These are phyloP conservation scores for Globisporangium polare DNA, from an alignment of 352 stramenopile genomes.

Conservation along the genomic window DNA sequence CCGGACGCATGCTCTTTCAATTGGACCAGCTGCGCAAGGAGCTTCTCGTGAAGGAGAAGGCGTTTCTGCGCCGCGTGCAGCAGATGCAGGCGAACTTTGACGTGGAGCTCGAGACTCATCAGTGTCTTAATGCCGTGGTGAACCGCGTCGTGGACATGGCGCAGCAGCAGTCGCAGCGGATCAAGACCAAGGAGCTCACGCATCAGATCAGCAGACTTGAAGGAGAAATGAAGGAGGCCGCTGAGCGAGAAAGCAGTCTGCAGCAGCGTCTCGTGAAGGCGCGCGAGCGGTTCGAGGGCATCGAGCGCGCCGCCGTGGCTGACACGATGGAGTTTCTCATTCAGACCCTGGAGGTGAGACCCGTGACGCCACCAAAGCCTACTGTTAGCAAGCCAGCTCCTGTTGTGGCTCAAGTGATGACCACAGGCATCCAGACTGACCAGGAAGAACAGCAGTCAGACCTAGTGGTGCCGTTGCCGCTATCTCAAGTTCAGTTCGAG, in stretches of 20 bases:
- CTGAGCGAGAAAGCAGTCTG: conserved; percentile 30
- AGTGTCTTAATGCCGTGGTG: conserved; percentile 32
- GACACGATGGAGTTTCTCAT: conserved; percentile 48
- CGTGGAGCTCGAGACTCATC: conserved; percentile 19
- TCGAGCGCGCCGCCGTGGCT: conserved; percentile 35
- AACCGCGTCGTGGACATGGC: conserved; percentile 46
- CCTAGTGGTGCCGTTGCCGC: conserved; percentile 6
- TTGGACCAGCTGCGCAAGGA: conserved; percentile 15
- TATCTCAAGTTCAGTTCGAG: conserved; percentile 37
- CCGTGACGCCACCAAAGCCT: not conserved
- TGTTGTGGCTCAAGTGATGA: not conserved
- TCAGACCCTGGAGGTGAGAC: conserved; percentile 30
- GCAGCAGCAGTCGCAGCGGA: conserved; percentile 18
- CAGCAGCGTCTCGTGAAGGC: conserved; percentile 24
- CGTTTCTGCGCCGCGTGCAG: conserved; percentile 14
- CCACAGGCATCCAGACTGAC: conserved; percentile 12
- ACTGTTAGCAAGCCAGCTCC: not conserved
- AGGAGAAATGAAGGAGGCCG: conserved; percentile 20
- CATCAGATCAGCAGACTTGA: conserved; percentile 33
- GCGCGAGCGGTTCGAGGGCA: conserved; percentile 21
- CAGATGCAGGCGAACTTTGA: conserved; percentile 12
- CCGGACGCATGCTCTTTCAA: not conserved
- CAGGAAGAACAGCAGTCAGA: not conserved
- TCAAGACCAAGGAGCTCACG: conserved; percentile 24
- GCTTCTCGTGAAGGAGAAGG: conserved; percentile 19